A percentile compares a stretch with the other conserved stretches of the same genome.
These are phyloP conservation scores for Paramyrothecium sp. DNA, from an alignment of 2,329 filamentous ascomycete genomes.

Conservation along the genomic window DNA sequence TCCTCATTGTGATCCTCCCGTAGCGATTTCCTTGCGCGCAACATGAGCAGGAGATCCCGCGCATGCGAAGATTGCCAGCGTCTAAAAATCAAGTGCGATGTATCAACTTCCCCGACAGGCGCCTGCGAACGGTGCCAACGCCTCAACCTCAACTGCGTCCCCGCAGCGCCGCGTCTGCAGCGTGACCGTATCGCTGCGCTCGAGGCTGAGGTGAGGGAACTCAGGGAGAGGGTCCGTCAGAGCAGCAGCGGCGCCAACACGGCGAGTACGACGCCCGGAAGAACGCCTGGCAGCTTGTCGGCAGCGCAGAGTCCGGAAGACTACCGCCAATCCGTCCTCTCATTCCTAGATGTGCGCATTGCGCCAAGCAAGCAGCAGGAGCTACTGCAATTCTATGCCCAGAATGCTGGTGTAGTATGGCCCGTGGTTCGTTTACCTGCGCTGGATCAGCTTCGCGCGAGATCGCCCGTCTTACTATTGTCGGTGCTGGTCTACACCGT, in stretches of 20 bases:
- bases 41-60: conserved; percentile 1
- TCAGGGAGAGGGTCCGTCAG: conserved; percentile 1
- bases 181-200: conserved; percentile 13
- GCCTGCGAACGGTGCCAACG: conserved; percentile 8
- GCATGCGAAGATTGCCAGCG: conserved; percentile 12
- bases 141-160: conserved; percentile 5
- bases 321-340: background rate
- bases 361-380: background rate
- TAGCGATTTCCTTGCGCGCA: no score
- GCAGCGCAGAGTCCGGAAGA: background rate
- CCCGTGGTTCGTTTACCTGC: background rate
- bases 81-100: conserved; percentile 7
- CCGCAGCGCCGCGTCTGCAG: conserved; percentile 9
- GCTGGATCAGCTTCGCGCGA: background rate
- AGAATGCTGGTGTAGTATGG: background rate
- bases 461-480: background rate
- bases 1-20: no score
- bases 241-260: background rate
- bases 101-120: background rate
- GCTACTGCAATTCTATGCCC: background rate
- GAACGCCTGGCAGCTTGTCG: background rate
- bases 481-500: background rate
- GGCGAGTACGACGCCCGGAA: background rate
- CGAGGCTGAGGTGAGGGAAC: conserved; percentile 9
- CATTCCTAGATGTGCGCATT: background rate